These are phyloP conservation scores for Ilyonectria sp. DNA, from an alignment of 2,329 filamentous ascomycete genomes.

Conservation along the genomic window DNA sequence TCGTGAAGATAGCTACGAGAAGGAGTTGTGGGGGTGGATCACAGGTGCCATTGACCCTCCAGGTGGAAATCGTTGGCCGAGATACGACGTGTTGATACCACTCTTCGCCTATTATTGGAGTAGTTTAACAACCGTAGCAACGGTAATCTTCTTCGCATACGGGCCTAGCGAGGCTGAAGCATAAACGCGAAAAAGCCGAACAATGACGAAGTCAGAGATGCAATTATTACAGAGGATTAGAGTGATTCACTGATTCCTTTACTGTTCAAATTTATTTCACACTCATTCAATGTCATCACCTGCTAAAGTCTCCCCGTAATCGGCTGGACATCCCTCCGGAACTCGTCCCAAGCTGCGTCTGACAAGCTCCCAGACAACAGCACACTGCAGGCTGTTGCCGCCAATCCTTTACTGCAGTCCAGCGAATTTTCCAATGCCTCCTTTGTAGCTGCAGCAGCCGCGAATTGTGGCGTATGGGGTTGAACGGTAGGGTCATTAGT, in stretches of 20 bases:
- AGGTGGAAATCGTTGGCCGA: too few species aligned
- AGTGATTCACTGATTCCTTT: neutral
- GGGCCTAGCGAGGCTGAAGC: too few species aligned
- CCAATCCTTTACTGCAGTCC: slow-evolving; percentile 41
- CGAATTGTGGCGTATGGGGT: slow-evolving; percentile 40
- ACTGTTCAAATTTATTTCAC: neutral
- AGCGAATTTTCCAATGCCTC: slow-evolving; percentile 35
- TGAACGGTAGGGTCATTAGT: slow-evolving; percentile 37
- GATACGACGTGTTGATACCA: neutral
- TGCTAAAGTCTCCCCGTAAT: slow-evolving; percentile 31
- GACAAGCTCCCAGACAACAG: slow-evolving; percentile 15
- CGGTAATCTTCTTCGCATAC: neutral
- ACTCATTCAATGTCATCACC: too few species aligned
- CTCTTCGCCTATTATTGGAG: neutral
- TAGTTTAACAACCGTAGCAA: neutral
- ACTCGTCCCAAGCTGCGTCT: slow-evolving; percentile 33
- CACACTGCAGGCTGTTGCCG: slow-evolving; percentile 40
- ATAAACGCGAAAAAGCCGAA: too few species aligned
- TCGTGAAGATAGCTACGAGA: neutral
- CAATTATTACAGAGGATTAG: neutral
- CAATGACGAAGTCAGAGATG: too few species aligned
- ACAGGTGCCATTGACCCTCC: neutral
- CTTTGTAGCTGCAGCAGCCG: slow-evolving; percentile 34
- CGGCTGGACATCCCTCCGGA: slow-evolving; percentile 24
- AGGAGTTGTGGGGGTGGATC: neutral